phyloP scores from a whole-genome alignment of 2,329 filamentous ascomycete species.

The Claviceps sp. region DNA sequence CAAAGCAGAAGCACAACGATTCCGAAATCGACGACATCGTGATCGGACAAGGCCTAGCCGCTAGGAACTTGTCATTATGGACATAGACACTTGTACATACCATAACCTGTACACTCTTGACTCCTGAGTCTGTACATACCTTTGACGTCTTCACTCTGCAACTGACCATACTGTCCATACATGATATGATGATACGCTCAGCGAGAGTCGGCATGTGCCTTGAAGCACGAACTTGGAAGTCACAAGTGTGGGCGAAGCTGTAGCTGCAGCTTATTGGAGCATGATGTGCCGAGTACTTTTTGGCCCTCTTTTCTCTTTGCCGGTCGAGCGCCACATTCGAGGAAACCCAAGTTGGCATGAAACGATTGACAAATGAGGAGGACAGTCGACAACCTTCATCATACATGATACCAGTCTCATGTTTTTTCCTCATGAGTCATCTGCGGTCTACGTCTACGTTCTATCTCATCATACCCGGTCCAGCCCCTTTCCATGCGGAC shows the following conservation, averaged over 20 bases:
- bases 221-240: no score
- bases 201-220: no score
- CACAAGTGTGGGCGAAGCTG: no score
- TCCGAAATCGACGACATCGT: no score
- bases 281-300: neutral
- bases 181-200: no score
- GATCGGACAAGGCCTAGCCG: no score
- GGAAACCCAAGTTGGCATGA: neutral
- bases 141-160: neutral
- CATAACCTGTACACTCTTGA: no score
- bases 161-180: no score
- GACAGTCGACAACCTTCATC: neutral
- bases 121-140: neutral
- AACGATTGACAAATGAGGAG: neutral
- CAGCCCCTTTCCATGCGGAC: neutral
- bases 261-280: no score
- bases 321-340: neutral
- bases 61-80: neutral
- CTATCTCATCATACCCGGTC: no score
- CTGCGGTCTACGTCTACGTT: neutral
- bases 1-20: no score
- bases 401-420: neutral
- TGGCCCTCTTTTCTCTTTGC: neutral
- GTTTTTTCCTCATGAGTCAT: neutral
- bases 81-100: neutral